Evolutionary conservation across 192 early-diverging fungal species (phyloP).

Genomic region (Chytriomyces confervae): DNA sequence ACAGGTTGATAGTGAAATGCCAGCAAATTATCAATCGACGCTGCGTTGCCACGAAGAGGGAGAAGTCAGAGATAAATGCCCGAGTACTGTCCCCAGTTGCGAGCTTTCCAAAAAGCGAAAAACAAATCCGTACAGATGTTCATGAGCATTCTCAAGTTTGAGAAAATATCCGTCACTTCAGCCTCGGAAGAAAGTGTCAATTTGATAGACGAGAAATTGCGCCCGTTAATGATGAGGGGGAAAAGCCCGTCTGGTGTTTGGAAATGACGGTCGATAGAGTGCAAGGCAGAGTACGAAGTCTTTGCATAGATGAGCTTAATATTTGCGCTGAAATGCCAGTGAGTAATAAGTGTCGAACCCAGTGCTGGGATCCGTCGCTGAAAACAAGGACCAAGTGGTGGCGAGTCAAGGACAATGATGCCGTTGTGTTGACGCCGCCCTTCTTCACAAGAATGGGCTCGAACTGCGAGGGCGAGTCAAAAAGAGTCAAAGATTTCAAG

Average conservation of each 20-base stretch:
- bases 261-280: slow-evolving; percentile 72
- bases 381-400: slow-evolving; percentile 25
- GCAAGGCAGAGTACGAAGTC: slow-evolving; percentile 87
- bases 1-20: slow-evolving; percentile 73
- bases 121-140: slow-evolving; percentile 59
- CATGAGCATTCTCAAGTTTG: slow-evolving; percentile 78
- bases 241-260: slow-evolving; percentile 51
- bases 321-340: not conserved
- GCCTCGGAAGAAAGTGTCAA: slow-evolving; percentile 71
- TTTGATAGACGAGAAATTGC: slow-evolving; percentile 80
- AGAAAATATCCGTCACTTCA: slow-evolving; percentile 76
- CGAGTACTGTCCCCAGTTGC: not conserved
- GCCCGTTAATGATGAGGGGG: slow-evolving; percentile 71
- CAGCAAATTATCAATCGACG: slow-evolving; percentile 74
- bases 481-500: too few species aligned
- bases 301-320: not conserved
- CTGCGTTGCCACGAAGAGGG: slow-evolving; percentile 10
- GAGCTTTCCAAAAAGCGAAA: not conserved
- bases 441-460: slow-evolving; percentile 18
- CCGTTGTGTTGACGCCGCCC: not conserved
- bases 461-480: not conserved
- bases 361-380: slow-evolving; percentile 10
- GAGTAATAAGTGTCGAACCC: slow-evolving; percentile 1
- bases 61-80: slow-evolving; percentile 27
- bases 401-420: slow-evolving; percentile 8